Conservation (phyloP, 1,284 basidiomycete species). For the Leccinum pachyderme region DNA sequence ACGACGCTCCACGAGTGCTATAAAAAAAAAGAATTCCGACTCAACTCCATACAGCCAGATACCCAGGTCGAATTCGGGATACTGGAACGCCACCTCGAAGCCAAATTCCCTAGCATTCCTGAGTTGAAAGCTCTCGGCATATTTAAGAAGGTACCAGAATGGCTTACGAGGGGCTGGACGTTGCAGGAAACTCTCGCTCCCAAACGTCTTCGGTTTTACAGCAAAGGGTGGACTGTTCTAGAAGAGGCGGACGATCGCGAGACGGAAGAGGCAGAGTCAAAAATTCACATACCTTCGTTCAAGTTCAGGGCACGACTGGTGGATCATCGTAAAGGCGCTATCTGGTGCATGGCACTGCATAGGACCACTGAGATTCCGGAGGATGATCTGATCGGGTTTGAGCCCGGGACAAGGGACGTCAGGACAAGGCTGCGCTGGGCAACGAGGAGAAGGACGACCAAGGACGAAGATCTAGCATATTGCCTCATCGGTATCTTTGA, state of each 20-base stretch:
- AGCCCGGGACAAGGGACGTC: constrained; percentile 16
- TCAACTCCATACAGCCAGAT: constrained; percentile 16
- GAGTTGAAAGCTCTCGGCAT: neutral
- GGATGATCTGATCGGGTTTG: constrained; percentile 16
- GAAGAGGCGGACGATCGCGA: constrained; percentile 22
- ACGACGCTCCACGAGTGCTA: constrained; percentile 13
- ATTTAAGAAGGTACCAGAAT: constrained; percentile 12
- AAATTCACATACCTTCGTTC: constrained; percentile 19
- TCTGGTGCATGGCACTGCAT: constrained; percentile 12
- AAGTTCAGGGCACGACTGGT: constrained; percentile 20
- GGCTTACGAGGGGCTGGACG: constrained; percentile 31
- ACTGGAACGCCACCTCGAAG: constrained; percentile 11
- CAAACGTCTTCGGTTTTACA: constrained; percentile 29
- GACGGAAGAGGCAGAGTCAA: constrained; percentile 14
- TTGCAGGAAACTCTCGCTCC: constrained; percentile 28
- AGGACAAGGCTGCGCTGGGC: constrained; percentile 23
- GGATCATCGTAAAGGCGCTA: constrained; percentile 15
- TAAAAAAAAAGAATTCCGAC: neutral
- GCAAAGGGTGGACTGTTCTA: constrained; percentile 21
- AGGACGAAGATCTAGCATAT: constrained; percentile 28
- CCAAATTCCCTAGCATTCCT: constrained; percentile 6
- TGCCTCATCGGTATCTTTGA: constrained; percentile 31
- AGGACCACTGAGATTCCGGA: constrained; percentile 13
- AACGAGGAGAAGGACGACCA: constrained; percentile 21
- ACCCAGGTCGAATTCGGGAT: constrained; percentile 19